Base-by-base conservation (phyloP, 306 rosid species). In the Albizia julibrissin region DNA sequence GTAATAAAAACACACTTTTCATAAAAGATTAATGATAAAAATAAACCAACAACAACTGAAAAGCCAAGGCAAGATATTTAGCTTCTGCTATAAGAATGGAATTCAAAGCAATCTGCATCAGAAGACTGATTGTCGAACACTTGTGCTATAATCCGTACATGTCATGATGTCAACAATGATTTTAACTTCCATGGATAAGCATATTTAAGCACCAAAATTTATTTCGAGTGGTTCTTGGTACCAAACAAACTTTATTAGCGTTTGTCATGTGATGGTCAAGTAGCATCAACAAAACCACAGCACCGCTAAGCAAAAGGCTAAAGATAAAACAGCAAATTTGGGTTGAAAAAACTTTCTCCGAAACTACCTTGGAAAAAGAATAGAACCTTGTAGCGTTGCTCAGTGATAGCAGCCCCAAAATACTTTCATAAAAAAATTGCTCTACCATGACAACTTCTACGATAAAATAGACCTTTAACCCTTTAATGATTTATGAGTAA, bases 351-450 rank as follows among this genome's bases (percentile, higher is more conserved):
- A 12, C 3, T 14, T 27, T 11, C 33, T 11, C 21, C 39, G 5
- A 49, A 50, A 21, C 13, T 3, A 22, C 43, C 27, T 1, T 7
- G 19, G 47, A 22, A 15, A 34, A 50, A 58, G n/a, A 12, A 26
- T 47, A 46, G 56, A 72, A 86, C 99, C 99, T 96, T 96, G 92
- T 96, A 87, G 52, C 89, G 98, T 80, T 96, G 97, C 87, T 93
- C 98, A 7, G 93, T 85, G 85, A 93, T 89, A 74, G 99, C 98
- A 83, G 99, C 31, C 1, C 31, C 31, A 29, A 29, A 29, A 29
- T 29, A 29, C 31, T 29, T 29, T 29, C 31, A 29, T 29, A 2
- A 2, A 1, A 29, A 29, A 29, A 29, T 29, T 29, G 31, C 31
- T 29, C 2, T 2, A 29, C 31, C 31, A 2, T 29, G 31, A 29